Evolutionary conservation across 352 stramenopile genomes (phyloP), one percentile per base, ranked within the genome.

Genomic region (Pythium rhizo-oryzae): DNA sequence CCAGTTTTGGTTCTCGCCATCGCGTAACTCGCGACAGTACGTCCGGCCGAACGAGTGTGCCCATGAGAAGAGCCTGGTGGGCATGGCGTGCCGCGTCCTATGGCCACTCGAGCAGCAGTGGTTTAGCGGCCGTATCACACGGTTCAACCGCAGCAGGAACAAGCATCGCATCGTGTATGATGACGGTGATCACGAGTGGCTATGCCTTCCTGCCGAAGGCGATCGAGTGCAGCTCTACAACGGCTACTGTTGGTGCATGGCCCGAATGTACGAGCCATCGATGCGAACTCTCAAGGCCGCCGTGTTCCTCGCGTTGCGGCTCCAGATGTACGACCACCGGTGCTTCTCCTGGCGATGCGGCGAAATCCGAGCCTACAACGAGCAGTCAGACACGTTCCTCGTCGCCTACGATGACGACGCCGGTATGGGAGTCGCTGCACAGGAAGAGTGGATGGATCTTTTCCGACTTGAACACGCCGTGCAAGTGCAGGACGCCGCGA

Each of bases 1-100:
- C 47, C 75, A 80, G 54, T 93, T 92, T 53, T 95, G 84, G 82
- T 95, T 93, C 70, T 95, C 87, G 12, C 82, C 87, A 7, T 93
- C 84, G 18, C 75, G 80, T 5, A 87, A 91, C 52, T 61, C 76
- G 41, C 80, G 83, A 0, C 65, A 77, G 15, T 87, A 88, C 62
- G 71, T 93, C 18, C 79, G 86, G 16, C 87, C 85, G n/a, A 92
- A 91, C 50, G 81, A 91, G 16, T 75, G 75, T 33, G 83, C 81
- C 0, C 61, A 66, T 9, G 76, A 89, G 51, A 83, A 81, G 64
- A 71, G 64, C 33, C 65, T 93, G 49, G 69, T 95, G 15, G 82
- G 87, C 16, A 78, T 90, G 68, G 25, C 62, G 3, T 92, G 86
- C 59, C 80, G 81, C 8, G 80, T 95, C 24, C 78, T 82, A 19